Percentiles rank a stretch among this genome's conserved stretches.
These are phyloP conservation scores for Carex parvula DNA, from an alignment of 176 grass and related monocot genomes.

Conservation along the genomic window DNA sequence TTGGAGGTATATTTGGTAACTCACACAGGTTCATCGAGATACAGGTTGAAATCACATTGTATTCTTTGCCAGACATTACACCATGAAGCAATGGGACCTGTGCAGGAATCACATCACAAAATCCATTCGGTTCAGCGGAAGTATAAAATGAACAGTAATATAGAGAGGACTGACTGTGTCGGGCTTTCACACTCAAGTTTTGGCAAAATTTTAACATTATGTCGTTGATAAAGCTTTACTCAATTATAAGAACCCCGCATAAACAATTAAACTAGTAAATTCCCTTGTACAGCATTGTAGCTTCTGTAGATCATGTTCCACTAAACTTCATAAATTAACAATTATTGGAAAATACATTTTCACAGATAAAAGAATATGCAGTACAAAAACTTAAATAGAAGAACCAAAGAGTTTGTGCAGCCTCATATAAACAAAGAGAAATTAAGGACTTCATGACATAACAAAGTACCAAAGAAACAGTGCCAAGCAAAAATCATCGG, in stretches of 20 bases:
- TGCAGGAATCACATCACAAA: slow-evolving; percentile 22
- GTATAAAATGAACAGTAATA: background rate
- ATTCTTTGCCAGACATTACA: slow-evolving; percentile 96
- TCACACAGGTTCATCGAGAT: slow-evolving; percentile 83
- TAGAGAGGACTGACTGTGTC: background rate
- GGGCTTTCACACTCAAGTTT: background rate
- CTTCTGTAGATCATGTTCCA: slow-evolving; percentile 1
- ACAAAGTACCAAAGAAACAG: background rate
- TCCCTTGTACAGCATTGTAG: background rate
- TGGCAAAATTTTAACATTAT: background rate
- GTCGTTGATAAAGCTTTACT: background rate
- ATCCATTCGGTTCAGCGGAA: background rate
- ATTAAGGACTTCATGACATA: background rate
- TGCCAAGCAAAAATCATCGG: background rate
- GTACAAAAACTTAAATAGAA: background rate
- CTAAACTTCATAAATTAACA: slow-evolving; percentile 2
- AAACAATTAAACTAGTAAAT: slow-evolving; percentile 5
- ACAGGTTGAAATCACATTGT: slow-evolving; percentile 82
- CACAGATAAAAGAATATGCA: slow-evolving; percentile 2
- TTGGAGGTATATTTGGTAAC: slow-evolving; percentile 75
- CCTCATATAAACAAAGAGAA: slow-evolving; percentile 4
- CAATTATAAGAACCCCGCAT: background rate
- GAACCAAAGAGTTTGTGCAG: background rate
- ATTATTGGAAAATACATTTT: background rate
- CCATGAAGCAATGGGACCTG: slow-evolving; percentile 84